Evolutionary conservation across 768 basidiomycete genomes (phyloP), one percentile per base, ranked within the genome.

Genomic region (Candolleomyces efflorescens): DNA sequence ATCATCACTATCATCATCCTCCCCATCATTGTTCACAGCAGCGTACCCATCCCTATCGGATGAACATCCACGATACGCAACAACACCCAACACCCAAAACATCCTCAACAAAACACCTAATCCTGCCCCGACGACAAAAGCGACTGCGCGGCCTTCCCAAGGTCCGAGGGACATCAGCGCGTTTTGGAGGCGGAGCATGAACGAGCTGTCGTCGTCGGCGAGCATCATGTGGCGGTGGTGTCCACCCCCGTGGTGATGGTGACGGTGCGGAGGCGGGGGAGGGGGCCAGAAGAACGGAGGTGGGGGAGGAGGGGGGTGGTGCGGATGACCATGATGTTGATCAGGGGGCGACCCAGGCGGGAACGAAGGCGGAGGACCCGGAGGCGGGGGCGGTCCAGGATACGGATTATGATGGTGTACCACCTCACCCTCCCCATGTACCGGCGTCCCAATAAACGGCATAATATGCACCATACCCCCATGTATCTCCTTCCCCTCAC

Each of bases 111-210:
- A 79, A 45, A 92, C 90, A 55, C 91, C 91, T 53, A 92, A 82
- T 52, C 90, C 90, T 64, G 89, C 91, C n/a, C 90, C 91, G 17
- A 93, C 79, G 56, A 93, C 90, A 59, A 93, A 93, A 3, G 92
- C 85, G 15, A 93, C 85, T 10, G 85, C 84, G 51, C 89, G 79
- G 52, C 90, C 90, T 71, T 93, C 91, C 90, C 91, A 92, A 18
- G 83, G 83, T 12, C 90, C 88, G 15, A 93, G 82, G 7, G 81
- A 69, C 75, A 83, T 83, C 55, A 92, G 71, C 2, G 90, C 86
- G 55, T 71, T 72, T 64, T 86, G 82, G 60, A 92, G 72, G 47
- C 91, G 84, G 46, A 68, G 72, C 48, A 80, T 58, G 79, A 90
- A 89, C 13, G 48, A 26, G 24, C 9, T 10, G 4, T 15, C 24